Percentiles rank a stretch among this genome's conserved stretches.
Evolutionary conservation across 345 rosid species (phyloP).

Genomic region (Murraya koenigii): DNA sequence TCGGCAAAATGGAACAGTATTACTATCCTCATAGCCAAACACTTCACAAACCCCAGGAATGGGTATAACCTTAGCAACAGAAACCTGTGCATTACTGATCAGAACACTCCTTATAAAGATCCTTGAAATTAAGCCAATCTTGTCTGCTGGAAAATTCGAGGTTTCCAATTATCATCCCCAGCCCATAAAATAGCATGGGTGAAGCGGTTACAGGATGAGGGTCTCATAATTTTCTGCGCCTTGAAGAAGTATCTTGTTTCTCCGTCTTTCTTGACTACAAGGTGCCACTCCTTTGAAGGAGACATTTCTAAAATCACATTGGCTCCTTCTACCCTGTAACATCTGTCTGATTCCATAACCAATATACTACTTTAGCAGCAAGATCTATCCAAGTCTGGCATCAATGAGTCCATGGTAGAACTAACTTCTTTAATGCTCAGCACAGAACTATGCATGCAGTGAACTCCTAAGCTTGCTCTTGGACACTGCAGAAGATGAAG

Average conservation of each 20-base stretch:
- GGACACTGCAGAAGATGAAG: constrained; percentile 46
- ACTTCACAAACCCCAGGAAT: constrained; percentile 79
- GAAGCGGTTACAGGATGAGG: constrained; percentile 54
- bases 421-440: constrained; percentile 32
- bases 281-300: constrained; percentile 64
- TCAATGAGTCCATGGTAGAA: constrained; percentile 21
- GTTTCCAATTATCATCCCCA: constrained; percentile 74
- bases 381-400: constrained; percentile 34
- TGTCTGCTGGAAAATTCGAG: constrained; percentile 70
- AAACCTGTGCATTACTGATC: constrained; percentile 56
- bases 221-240: constrained; percentile 64
- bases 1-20: constrained; percentile 37
- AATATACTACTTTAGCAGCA: constrained; percentile 67
- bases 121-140: constrained; percentile 84
- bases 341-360: constrained; percentile 54
- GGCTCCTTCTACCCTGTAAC: constrained; percentile 72
- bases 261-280: constrained; percentile 61
- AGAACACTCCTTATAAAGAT: constrained; percentile 74
- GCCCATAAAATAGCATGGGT: constrained; percentile 71
- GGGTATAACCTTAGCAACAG: constrained; percentile 60
- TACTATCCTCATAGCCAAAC: constrained; percentile 39
- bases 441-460: constrained; percentile 25
- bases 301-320: constrained; percentile 49
- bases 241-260: constrained; percentile 37
- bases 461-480: constrained; percentile 54